Conservation (phyloP, 768 basidiomycete genomes). For the Crucibulum laeve region DNA sequence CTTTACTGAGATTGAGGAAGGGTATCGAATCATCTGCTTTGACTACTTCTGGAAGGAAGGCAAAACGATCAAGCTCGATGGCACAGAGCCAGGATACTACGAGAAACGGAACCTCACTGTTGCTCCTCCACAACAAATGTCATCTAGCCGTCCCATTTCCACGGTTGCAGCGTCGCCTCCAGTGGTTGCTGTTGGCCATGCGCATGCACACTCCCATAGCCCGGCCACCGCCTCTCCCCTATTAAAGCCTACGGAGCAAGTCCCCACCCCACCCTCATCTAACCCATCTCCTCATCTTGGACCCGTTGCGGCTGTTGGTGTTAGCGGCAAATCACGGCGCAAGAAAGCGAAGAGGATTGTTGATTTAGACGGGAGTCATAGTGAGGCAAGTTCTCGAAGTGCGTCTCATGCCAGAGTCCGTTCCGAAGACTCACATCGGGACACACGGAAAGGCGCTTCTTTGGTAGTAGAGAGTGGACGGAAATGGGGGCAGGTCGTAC, state of each 20-base stretch:
- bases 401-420: slow-evolving; percentile 24
- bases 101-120: slow-evolving; percentile 59
- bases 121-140: slow-evolving; percentile 47
- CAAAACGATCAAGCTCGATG: slow-evolving; percentile 76
- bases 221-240: slow-evolving; percentile 15
- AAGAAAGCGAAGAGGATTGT: slow-evolving; percentile 77
- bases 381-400: slow-evolving; percentile 23
- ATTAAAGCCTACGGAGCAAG: slow-evolving; percentile 6
- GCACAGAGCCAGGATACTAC: slow-evolving; percentile 61
- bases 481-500: slow-evolving; percentile 16
- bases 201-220: slow-evolving; percentile 21
- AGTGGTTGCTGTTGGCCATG: slow-evolving; percentile 50
- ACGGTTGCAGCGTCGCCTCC: slow-evolving; percentile 52
- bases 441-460: slow-evolving; percentile 5
- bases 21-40: slow-evolving; percentile 76
- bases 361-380: slow-evolving; percentile 56
- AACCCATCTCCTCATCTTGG: slow-evolving; percentile 41
- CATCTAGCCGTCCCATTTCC: slow-evolving; percentile 41
- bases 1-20: slow-evolving; percentile 66
- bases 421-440: slow-evolving; percentile 22
- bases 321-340: slow-evolving; percentile 39
- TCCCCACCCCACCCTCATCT: slow-evolving; percentile 34
- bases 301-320: slow-evolving; percentile 28
- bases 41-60: slow-evolving; percentile 82
- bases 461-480: slow-evolving; percentile 11